Percentiles rank a stretch among this genome's conserved stretches.
These are phyloP conservation scores for Ceratopteris richardii DNA, from an alignment of 75 land plant genomes.

Conservation along the genomic window DNA sequence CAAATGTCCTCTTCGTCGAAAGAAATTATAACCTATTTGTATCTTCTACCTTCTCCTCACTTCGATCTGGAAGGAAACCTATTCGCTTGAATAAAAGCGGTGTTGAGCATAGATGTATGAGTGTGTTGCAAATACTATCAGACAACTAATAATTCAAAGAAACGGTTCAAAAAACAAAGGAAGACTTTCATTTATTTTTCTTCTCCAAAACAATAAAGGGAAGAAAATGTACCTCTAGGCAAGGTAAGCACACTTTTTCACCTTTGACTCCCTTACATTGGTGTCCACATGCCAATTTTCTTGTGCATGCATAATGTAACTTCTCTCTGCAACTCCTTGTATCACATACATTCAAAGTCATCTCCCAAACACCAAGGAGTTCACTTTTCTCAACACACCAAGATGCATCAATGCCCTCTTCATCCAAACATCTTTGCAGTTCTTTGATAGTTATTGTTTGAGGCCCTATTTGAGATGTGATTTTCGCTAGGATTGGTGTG, in stretches of 20 bases:
- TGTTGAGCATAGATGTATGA: too few relatives aligned
- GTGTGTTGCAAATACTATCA: too few relatives aligned
- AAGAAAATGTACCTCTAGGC: constrained; percentile 20
- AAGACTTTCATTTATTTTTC: too few relatives aligned
- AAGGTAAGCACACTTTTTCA: constrained; percentile 34
- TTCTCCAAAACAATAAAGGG: too few relatives aligned
- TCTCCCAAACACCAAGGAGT: constrained; percentile 14
- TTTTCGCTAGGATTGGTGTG: constrained; percentile 1
- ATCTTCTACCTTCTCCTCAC: too few relatives aligned
- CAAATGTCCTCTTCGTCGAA: too few relatives aligned
- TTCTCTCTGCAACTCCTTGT: constrained; percentile 17
- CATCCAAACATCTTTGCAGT: constrained; percentile 12
- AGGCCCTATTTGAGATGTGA: not conserved
- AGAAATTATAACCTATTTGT: too few relatives aligned
- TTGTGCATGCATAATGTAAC: constrained; percentile 22
- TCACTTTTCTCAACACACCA: constrained; percentile 33
- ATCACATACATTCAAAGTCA: constrained; percentile 14
- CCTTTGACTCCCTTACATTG: constrained; percentile 27
- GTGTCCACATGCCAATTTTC: constrained; percentile 23
- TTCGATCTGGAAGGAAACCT: too few relatives aligned
- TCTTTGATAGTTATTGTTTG: constrained; percentile 11
- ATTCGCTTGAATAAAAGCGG: too few relatives aligned
- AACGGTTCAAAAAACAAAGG: not conserved
- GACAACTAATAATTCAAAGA: too few relatives aligned
- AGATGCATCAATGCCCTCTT: constrained; percentile 18